phyloP scores from a whole-genome alignment of 2,329 filamentous ascomycete genomes.

The Arthrobotrys conoides region DNA sequence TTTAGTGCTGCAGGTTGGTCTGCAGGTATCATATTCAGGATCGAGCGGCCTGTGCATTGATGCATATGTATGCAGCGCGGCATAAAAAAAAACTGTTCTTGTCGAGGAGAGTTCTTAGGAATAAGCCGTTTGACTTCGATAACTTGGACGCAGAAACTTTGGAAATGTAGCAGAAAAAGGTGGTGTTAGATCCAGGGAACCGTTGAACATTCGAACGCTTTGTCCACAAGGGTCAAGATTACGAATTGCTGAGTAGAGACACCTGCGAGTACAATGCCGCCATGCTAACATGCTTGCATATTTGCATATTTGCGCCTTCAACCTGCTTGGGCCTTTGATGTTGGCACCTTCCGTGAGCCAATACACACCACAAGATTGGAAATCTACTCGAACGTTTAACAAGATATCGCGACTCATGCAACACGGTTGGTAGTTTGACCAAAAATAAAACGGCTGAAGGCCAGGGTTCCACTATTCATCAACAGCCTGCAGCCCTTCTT shows the following conservation, averaged over 20 bases:
- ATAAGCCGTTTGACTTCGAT: slow-evolving; percentile 15
- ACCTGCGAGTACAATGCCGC: slow-evolving; percentile 3
- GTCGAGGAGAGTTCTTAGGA: slow-evolving; percentile 2
- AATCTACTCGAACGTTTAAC: slow-evolving; percentile 15
- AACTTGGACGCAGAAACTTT: neutral
- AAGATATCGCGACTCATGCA: slow-evolving; percentile 20
- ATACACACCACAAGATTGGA: slow-evolving; percentile 7
- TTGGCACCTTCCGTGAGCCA: slow-evolving; percentile 15
- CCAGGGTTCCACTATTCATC: slow-evolving; percentile 29
- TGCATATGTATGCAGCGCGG: slow-evolving; percentile 25
- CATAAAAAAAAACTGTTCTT: slow-evolving; percentile 19
- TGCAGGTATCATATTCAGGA: slow-evolving; percentile 30
- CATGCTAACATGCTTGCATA: slow-evolving; percentile 6
- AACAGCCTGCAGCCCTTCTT: slow-evolving; percentile 8
- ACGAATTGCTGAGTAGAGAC: slow-evolving; percentile 35
- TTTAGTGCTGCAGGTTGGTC: slow-evolving; percentile 24
- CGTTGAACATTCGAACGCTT: slow-evolving; percentile 19
- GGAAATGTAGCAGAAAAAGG: neutral
- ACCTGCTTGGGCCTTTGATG: slow-evolving; percentile 30
- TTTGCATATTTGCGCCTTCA: slow-evolving; percentile 19
- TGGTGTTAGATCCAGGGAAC: slow-evolving; percentile 20
- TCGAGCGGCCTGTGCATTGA: slow-evolving; percentile 28
- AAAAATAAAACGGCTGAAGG: slow-evolving; percentile 28
- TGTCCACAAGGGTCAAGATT: slow-evolving; percentile 40
- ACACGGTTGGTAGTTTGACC: slow-evolving; percentile 16